Percentiles rank a stretch among this genome's conserved stretches.
These are phyloP conservation scores for Hemisphaericaspora subhashii DNA, from an alignment of 1,139 yeast genomes.

Conservation along the genomic window DNA sequence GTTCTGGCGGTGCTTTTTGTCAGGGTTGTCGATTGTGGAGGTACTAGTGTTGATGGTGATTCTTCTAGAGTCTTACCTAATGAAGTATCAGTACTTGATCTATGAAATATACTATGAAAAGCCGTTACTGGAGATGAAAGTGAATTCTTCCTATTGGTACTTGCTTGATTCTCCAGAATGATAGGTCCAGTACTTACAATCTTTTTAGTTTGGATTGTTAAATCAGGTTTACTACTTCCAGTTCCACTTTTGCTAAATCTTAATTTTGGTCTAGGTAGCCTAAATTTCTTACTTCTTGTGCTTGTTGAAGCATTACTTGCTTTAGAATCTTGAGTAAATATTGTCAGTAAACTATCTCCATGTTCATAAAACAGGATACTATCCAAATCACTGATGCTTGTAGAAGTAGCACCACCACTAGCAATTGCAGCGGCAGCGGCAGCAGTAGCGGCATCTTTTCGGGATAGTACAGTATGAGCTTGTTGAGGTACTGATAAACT, in stretches of 20 bases:
- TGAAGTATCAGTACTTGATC: conserved; percentile 23
- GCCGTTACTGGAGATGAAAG: conserved; percentile 38
- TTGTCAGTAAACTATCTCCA: conserved; percentile 8
- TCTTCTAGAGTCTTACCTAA: conserved; percentile 8
- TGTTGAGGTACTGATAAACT: conserved; percentile 11
- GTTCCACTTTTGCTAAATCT: conserved; percentile 7
- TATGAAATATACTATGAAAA: conserved; percentile 37
- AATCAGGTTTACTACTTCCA: conserved; percentile 17
- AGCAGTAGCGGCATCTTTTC: not conserved
- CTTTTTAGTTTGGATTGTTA: conserved; percentile 22
- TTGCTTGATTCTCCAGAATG: conserved; percentile 18
- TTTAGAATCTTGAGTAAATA: conserved; percentile 9
- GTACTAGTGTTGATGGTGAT: conserved; percentile 8
- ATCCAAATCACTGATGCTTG: too few species aligned
- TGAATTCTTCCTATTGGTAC: conserved; percentile 23
- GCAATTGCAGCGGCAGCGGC: too few species aligned
- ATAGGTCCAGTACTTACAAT: conserved; percentile 24
- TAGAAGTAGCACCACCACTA: too few species aligned
- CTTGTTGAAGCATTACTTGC: conserved; percentile 7
- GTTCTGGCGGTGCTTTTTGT: conserved; percentile 21
- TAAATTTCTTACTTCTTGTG: not conserved
- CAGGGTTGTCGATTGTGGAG: too few species aligned
- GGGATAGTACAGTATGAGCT: not conserved
- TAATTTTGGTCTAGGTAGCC: conserved; percentile 5
- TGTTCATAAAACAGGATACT: conserved; percentile 11